These are phyloP conservation scores for Roridomyces roridus DNA, from an alignment of 768 basidiomycete species.

Conservation along the genomic window DNA sequence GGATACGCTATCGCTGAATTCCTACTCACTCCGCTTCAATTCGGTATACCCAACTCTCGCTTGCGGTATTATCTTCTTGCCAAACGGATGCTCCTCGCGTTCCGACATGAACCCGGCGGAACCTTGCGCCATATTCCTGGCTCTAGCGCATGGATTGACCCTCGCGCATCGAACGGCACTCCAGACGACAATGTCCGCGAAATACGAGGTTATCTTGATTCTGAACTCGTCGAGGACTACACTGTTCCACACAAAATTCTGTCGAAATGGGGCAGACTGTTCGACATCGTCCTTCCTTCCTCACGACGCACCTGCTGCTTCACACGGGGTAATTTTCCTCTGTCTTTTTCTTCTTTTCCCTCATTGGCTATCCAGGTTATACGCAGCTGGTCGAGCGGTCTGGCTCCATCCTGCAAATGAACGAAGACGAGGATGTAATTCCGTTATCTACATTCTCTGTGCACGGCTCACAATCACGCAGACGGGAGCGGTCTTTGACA, in stretches of 20 bases:
- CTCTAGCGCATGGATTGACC: constrained; percentile 15
- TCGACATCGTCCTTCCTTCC: constrained; percentile 78
- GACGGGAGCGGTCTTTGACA: constrained; percentile 66
- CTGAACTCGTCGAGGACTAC: constrained; percentile 18
- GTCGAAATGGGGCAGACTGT: constrained; percentile 77
- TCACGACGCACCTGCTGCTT: constrained; percentile 76
- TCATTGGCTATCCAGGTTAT: constrained; percentile 56
- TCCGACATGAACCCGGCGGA: constrained; percentile 31
- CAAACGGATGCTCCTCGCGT: constrained; percentile 49
- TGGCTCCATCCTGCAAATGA: constrained; percentile 79
- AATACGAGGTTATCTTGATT: constrained; percentile 20
- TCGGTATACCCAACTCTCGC: constrained; percentile 83
- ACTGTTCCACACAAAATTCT: constrained; percentile 67
- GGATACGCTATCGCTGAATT: constrained; percentile 68
- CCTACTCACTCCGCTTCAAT: constrained; percentile 77
- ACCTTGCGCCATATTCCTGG: constrained; percentile 64
- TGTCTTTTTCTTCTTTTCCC: not conserved
- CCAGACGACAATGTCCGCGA: constrained; percentile 2
- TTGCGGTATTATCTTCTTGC: constrained; percentile 83
- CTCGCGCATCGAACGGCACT: not conserved
- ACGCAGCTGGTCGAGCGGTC: constrained; percentile 78
- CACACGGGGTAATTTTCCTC: constrained; percentile 67
- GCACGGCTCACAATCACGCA: constrained; percentile 38
- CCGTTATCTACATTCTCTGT: not conserved
- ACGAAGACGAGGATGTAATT: constrained; percentile 67